Evolutionary conservation across 73 alveolate species (phyloP), one percentile per base, ranked within the genome.

Genomic region (Paramecium primaurelia): DNA sequence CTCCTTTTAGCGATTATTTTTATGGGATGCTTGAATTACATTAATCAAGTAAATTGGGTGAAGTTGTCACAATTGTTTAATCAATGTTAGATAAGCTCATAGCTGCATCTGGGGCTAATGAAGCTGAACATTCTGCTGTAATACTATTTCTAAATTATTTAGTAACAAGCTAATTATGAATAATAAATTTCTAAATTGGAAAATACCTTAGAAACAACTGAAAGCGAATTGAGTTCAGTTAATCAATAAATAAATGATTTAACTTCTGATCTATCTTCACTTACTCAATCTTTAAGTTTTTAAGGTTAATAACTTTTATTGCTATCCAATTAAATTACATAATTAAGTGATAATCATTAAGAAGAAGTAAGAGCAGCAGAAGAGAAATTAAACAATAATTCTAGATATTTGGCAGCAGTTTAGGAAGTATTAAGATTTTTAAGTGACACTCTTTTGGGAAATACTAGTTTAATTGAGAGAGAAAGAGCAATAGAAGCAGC

Each of bases 1-100:
- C 84, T 12, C 84, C 84, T 32, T 64, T 64, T 64, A 64, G 84
- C 84, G 88, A 75, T 75, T 75, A 75, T 75, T 75, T 75, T 38
- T 42, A 75, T 36, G 88, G 88, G 34, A 38, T 75, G 60, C 60
- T 75, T 38, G 88, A 75, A 38, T 42, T 75, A n/a, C 58, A 42
- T 38, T 5, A 75, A 42, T 38, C 58, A 38, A 42, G 60, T 32
- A 75, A 75, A 75, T 75, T 75, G n/a, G 88, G 60, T 14, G 88
- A 75, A 75, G 69, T 75, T 0, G 59, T 75, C 10, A 12, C 68
- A 36, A 20, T 75, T 3, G 88, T 75, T 22, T 25, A 75, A 38
- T 75, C 68, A 25, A 75, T 75, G 88, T 75, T 75, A 28, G 88
- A 75, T 9, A 38, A 75, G 26, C 30, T 75, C 38, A 38, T 38